Conservation (phyloP, 139 green algal genomes). For the Microglena sp. region DNA sequence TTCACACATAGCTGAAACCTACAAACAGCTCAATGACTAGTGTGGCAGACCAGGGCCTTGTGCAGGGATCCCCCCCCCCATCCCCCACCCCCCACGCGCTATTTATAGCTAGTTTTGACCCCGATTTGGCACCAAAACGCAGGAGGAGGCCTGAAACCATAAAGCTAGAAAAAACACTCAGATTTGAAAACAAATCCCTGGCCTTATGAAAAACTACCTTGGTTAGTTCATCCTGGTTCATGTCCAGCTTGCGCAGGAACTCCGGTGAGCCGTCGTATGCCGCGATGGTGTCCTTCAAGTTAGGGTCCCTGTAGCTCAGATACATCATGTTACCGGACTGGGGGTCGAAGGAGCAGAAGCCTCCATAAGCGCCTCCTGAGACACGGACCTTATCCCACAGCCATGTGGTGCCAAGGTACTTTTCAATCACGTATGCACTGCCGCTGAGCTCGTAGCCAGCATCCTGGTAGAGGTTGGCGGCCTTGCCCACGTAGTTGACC, state of each 20-base stretch:
- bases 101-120: too few relatives aligned
- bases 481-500: constrained; percentile 99
- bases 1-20: too few relatives aligned
- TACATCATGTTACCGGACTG: constrained; percentile 46
- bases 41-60: too few relatives aligned
- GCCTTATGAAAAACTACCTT: constrained; percentile 60
- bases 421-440: constrained; percentile 89
- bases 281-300: constrained; percentile 87
- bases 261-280: constrained; percentile 76
- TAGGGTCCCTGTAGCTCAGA: constrained; percentile 71
- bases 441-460: constrained; percentile 85
- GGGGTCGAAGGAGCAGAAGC: constrained; percentile 94
- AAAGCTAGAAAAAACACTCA: too few relatives aligned
- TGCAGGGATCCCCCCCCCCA: too few relatives aligned
- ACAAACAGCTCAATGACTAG: too few relatives aligned
- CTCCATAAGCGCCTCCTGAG: constrained; percentile 92
- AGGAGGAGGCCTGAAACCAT: too few relatives aligned
- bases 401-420: constrained; percentile 90
- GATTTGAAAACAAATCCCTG: too few relatives aligned
- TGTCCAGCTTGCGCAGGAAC: constrained; percentile 70
- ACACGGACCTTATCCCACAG: constrained; percentile 96
- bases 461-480: constrained; percentile 89
- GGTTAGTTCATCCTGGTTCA: constrained; percentile 75
- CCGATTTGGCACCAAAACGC: too few relatives aligned
- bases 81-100: too few relatives aligned